Percentiles rank a stretch among this genome's conserved stretches.
phyloP scores from a whole-genome alignment of 1,284 basidiomycete genomes.

The Cutaneotrichosporon sp. region DNA sequence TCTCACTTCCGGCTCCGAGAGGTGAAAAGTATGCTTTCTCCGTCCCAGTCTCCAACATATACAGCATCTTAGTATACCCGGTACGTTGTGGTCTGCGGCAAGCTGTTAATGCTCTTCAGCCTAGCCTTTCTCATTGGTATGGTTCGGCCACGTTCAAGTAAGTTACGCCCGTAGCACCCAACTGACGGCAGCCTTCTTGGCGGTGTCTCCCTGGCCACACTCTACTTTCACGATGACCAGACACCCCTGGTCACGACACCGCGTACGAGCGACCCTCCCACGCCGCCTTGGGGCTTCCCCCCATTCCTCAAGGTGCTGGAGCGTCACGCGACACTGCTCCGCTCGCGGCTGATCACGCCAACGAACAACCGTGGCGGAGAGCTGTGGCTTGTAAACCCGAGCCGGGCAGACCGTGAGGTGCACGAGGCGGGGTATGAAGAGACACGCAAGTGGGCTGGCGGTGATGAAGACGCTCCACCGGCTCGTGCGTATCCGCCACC shows the following conservation, averaged over 20 bases:
- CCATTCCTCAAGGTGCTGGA: slow-evolving; percentile 64
- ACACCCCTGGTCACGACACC: slow-evolving; percentile 51
- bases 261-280: slow-evolving; percentile 11
- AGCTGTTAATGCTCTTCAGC: slow-evolving; percentile 19
- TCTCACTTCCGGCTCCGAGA: slow-evolving; percentile 47
- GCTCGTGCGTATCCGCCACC: slow-evolving; percentile 50
- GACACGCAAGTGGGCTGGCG: slow-evolving; percentile 1
- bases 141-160: slow-evolving; percentile 48
- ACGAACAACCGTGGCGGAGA: slow-evolving; percentile 47
- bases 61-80: slow-evolving; percentile 79
- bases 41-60: slow-evolving; percentile 78
- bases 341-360: slow-evolving; percentile 53
- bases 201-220: slow-evolving; percentile 79
- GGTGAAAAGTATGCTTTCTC: slow-evolving; percentile 93
- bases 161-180: slow-evolving; percentile 33
- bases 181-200: slow-evolving; percentile 81
- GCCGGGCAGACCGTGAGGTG: slow-evolving; percentile 77
- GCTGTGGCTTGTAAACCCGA: slow-evolving; percentile 87
- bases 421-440: slow-evolving; percentile 53
- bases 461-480: background rate
- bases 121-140: slow-evolving; percentile 47
- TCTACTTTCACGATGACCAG: slow-evolving; percentile 96
- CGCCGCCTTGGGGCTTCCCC: slow-evolving; percentile 54
- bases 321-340: slow-evolving; percentile 68
- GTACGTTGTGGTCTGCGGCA: slow-evolving; percentile 36